phyloP scores from a whole-genome alignment of 1,139 yeast genomes.

The Blastobotrys serpentis region DNA sequence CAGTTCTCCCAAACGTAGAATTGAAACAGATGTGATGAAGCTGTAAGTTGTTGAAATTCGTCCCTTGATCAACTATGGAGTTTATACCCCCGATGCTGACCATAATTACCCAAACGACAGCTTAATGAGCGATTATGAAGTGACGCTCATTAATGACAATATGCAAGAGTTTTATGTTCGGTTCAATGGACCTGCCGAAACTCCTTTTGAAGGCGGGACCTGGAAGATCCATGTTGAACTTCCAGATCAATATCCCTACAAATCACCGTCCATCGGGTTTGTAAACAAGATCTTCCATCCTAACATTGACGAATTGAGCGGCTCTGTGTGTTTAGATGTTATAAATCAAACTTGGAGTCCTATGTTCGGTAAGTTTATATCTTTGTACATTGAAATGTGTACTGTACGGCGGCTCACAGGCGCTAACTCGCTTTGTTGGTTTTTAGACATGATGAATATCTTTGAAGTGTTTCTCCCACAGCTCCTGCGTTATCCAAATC shows the following conservation, averaged over 20 bases:
- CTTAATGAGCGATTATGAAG: slow-evolving; percentile 92
- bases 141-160: slow-evolving; percentile 77
- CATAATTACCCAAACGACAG: slow-evolving; percentile 35
- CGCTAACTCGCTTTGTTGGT: no score
- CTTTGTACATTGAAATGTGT: no score
- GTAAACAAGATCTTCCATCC: slow-evolving; percentile 92
- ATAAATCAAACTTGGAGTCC: slow-evolving; percentile 99
- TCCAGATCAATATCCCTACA: slow-evolving; percentile 94
- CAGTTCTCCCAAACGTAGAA: slow-evolving; percentile 83
- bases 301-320: slow-evolving; percentile 70
- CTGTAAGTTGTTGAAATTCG: slow-evolving; percentile 56
- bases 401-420: no score
- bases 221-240: slow-evolving; percentile 94
- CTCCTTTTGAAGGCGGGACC: slow-evolving; percentile 85
- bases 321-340: slow-evolving; percentile 93
- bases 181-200: slow-evolving; percentile 84
- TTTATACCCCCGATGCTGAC: slow-evolving; percentile 7
- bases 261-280: slow-evolving; percentile 94
- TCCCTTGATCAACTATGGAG: neutral
- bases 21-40: slow-evolving; percentile 96
- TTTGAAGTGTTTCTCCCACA: slow-evolving; percentile 95
- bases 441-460: slow-evolving; percentile 61
- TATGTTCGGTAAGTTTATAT: slow-evolving; percentile 67
- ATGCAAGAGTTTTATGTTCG: slow-evolving; percentile 89
- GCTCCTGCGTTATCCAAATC: slow-evolving; percentile 85